Percentiles rank a stretch among this genome's conserved stretches.
phyloP scores from a whole-genome alignment of 306 rosid genomes.

The Dryas octopetala region DNA sequence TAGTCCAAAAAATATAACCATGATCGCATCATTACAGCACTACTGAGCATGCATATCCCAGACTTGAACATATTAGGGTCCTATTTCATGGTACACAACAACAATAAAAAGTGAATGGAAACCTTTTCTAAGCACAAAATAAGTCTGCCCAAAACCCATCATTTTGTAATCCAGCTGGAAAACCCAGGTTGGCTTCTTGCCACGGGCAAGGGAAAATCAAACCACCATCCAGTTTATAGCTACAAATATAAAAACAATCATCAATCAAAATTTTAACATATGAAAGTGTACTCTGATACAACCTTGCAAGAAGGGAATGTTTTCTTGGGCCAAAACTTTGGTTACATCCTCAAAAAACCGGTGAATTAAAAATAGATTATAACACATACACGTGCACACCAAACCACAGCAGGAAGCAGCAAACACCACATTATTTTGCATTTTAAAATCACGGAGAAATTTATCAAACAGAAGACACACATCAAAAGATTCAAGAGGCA shows the following conservation, averaged over 20 bases:
- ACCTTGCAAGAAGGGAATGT: neutral
- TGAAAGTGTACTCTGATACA: neutral
- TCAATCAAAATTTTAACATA: too few species aligned
- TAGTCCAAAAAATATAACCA: neutral
- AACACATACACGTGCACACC: neutral
- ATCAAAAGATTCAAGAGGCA: neutral
- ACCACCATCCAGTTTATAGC: too few species aligned
- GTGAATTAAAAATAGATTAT: neutral
- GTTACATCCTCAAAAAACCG: neutral
- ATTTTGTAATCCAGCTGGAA: too few species aligned
- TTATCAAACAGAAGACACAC: neutral
- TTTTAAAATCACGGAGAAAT: neutral
- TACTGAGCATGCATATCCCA: neutral
- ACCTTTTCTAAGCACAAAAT: too few species aligned
- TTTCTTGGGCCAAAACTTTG: neutral
- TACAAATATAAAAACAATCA: too few species aligned
- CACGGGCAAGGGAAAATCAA: too few species aligned
- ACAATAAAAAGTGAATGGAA: neutral
- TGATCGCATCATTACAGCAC: neutral
- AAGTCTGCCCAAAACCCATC: too few species aligned
- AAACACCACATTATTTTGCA: neutral
- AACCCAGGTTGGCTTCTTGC: too few species aligned
- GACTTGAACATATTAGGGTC: neutral
- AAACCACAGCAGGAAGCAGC: neutral
- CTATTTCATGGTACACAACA: neutral